A percentile compares a stretch with the other conserved stretches of the same genome.
Evolutionary conservation across 495 filamentous ascomycete species (phyloP).

Genomic region (Penicillium cinerascens): DNA sequence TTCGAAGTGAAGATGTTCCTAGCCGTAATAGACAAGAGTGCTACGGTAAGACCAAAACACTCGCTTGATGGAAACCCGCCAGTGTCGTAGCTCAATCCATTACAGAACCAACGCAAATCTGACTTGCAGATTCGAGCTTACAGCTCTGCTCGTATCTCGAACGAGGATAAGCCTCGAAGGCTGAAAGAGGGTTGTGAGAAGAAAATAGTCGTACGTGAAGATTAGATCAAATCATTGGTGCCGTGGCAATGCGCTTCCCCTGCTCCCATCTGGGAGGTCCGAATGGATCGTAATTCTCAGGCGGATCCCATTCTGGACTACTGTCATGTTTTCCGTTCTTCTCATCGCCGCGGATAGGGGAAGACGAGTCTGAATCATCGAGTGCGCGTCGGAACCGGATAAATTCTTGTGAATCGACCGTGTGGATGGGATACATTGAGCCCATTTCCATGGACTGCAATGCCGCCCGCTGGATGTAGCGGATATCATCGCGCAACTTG

Average conservation of each 20-base stretch:
- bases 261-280: constrained; percentile 22
- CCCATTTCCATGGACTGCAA: constrained; percentile 31
- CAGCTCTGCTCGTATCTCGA: background rate
- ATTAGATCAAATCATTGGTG: constrained; percentile 19
- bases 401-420: constrained; percentile 34
- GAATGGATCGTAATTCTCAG: constrained; percentile 18
- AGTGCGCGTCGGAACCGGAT: constrained; percentile 27
- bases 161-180: background rate
- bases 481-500: constrained; percentile 49
- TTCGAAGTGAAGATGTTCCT: background rate
- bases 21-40: background rate
- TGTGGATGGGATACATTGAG: constrained; percentile 38
- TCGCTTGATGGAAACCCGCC: background rate
- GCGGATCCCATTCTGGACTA: constrained; percentile 20
- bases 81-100: background rate
- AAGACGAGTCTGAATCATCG: constrained; percentile 18
- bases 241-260: constrained; percentile 13
- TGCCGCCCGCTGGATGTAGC: constrained; percentile 35
- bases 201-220: background rate
- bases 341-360: constrained; percentile 1
- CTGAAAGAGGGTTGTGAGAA: background rate
- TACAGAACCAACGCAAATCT: background rate
- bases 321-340: too few species aligned
- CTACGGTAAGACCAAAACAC: background rate
- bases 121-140: background rate